Evolutionary conservation across 768 basidiomycete genomes (phyloP).

Genomic region (Boletus rubroflammeus): DNA sequence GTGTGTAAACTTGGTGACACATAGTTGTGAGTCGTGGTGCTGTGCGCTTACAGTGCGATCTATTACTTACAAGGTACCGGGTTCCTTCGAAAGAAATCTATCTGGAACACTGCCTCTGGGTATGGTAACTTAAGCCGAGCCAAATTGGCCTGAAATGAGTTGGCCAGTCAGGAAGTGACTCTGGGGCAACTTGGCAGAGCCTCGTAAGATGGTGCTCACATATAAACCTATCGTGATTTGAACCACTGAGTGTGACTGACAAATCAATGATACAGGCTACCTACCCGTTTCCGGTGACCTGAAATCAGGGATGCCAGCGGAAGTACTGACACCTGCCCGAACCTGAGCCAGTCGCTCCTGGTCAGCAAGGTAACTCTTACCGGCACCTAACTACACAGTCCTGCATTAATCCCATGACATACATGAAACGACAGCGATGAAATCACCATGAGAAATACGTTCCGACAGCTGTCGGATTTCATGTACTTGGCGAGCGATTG

Average conservation of each 20-base stretch:
- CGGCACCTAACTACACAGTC: conserved; percentile 58
- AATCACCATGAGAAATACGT: conserved; percentile 69
- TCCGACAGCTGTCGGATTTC: conserved; percentile 61
- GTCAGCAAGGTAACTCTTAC: conserved; percentile 34
- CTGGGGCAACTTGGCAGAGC: too few relatives aligned
- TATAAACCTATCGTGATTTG: conserved; percentile 21
- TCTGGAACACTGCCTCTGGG: conserved; percentile 95
- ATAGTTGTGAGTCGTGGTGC: neutral
- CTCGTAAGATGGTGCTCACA: conserved; percentile 16
- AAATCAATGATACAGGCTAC: conserved; percentile 13
- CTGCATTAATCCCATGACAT: conserved; percentile 3
- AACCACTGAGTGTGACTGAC: neutral
- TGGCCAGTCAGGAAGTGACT: neutral
- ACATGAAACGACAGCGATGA: neutral
- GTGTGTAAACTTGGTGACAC: conserved; percentile 64
- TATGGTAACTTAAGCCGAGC: conserved; percentile 77
- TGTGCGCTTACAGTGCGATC: neutral
- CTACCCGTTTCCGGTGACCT: conserved; percentile 79
- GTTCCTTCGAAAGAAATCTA: conserved; percentile 76
- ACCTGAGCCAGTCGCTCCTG: conserved; percentile 1
- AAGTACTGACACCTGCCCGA: conserved; percentile 62
- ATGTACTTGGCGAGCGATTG: conserved; percentile 62
- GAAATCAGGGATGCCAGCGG: conserved; percentile 88
- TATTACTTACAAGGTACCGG: conserved; percentile 68
- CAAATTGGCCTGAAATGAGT: conserved; percentile 59